These are phyloP conservation scores for Coniochaeta hoffmannii DNA, from an alignment of 2,329 filamentous ascomycete genomes.

Conservation along the genomic window DNA sequence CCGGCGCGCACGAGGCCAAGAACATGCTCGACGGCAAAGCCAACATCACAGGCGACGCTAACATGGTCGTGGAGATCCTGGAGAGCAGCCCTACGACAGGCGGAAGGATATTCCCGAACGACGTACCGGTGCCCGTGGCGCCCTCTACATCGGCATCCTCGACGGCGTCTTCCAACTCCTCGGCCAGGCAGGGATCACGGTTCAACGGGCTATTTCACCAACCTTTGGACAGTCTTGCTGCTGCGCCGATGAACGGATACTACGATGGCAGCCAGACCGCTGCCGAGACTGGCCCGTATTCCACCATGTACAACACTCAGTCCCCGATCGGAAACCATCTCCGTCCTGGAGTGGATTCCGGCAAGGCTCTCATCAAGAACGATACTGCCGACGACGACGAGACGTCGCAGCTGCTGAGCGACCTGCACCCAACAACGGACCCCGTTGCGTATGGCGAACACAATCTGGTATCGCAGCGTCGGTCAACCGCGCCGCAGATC, in stretches of 20 bases:
- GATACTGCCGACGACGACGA: conserved; percentile 63
- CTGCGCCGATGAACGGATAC: conserved; percentile 18
- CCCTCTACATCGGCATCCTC: conserved; percentile 34
- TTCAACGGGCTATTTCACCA: conserved; percentile 55
- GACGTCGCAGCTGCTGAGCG: conserved; percentile 55
- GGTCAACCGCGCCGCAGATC: conserved; percentile 64
- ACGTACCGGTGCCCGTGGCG: conserved; percentile 25
- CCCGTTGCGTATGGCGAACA: conserved; percentile 69
- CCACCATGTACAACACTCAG: conserved; percentile 63
- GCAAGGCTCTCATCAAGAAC: conserved; percentile 67
- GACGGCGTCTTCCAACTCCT: conserved; percentile 36
- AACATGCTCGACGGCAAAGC: conserved; percentile 49
- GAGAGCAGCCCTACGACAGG: conserved; percentile 27
- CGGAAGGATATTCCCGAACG: conserved; percentile 45
- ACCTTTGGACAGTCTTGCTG: conserved; percentile 45
- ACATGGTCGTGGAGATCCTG: conserved; percentile 53
- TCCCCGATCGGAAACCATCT: conserved; percentile 65
- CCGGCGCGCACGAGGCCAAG: conserved; percentile 49
- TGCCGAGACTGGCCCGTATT: conserved; percentile 47
- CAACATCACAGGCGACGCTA: conserved; percentile 40
- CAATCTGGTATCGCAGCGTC: conserved; percentile 47
- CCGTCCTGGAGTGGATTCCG: conserved; percentile 33
- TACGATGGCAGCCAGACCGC: conserved; percentile 52
- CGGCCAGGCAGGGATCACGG: conserved; percentile 46
- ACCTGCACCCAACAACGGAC: conserved; percentile 37